Base-by-base conservation (phyloP, 2,329 filamentous ascomycete genomes). In the Venturia nashicola region DNA sequence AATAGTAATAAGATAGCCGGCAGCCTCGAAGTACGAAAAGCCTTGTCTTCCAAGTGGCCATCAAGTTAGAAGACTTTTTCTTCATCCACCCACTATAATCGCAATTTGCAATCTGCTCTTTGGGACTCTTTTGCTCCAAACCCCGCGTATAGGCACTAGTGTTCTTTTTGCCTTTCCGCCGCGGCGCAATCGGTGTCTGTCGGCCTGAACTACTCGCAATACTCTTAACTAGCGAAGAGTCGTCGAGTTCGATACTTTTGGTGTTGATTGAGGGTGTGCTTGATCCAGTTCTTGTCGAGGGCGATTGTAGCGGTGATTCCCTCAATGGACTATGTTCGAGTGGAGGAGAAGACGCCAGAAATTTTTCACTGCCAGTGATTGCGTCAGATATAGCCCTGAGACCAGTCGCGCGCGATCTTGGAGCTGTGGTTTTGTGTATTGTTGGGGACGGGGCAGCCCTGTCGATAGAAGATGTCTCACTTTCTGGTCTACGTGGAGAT, bases 11-110 rank as follows among this genome's bases (percentile, higher is more conserved):
- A 0, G 92, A 91, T 39, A 99, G 79, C 5, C 94, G 87, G 62
- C 93, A 86, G 39, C 94, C 94, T 71, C 91, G 92, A 65, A 99
- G 84, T 8, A 99, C 87, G 72, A 99, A 99, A n/a, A 97, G 82
- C 14, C 94, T 87, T 14, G 92, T 89, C 72, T 97, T 99, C 94
- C 94, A 99, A 1, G 92, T 96, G 2, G 91, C 91, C 87, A 99
- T 96, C 42, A 97, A 80, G 71, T 93, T 94, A 1, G 91, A 93
- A 65, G 91, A 96, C 76, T 95, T 92, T 82, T 99, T 99, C 80
- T 94, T 97, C 94, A 99, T 99, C 94, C 94, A 99, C 1, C 94
- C 94, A 70, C 88, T 93, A 74, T 96, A 97, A 72, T 99, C 93
- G 64, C 91, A 93, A 66, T 85, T 86, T 66, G 86, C 79, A 75